phyloP scores from a whole-genome alignment of 1,139 yeast genomes.

The Dujonia santamariae region DNA sequence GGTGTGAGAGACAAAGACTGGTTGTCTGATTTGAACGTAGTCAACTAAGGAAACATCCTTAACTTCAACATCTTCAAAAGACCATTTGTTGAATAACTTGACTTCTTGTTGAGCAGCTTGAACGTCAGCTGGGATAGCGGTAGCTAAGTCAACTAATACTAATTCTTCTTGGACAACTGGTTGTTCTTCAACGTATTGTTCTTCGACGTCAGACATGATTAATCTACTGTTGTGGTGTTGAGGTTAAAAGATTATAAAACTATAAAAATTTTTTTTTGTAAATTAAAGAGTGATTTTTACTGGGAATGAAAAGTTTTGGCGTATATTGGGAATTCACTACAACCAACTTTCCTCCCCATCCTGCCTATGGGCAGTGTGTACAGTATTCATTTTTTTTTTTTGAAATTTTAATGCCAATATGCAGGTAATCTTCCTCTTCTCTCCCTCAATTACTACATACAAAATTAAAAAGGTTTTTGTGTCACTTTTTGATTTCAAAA shows the following conservation, averaged over 20 bases:
- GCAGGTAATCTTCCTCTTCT: too few relatives aligned
- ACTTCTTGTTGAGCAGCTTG: conserved; percentile 95
- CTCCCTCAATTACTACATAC: too few relatives aligned
- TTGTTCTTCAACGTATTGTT: conserved; percentile 36
- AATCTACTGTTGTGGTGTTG: neutral
- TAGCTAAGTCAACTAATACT: conserved; percentile 82
- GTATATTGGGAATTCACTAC: too few relatives aligned
- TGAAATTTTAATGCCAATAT: too few relatives aligned
- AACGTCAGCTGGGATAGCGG: conserved; percentile 94
- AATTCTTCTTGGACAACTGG: conserved; percentile 71
- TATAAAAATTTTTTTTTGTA: neutral
- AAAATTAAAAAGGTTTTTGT: too few relatives aligned
- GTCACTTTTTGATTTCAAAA: too few relatives aligned
- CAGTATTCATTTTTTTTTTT: too few relatives aligned
- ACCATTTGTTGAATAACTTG: conserved; percentile 99
- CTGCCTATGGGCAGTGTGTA: too few relatives aligned
- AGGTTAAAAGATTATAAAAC: neutral
- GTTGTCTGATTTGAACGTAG: conserved; percentile 96
- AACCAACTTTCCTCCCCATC: too few relatives aligned
- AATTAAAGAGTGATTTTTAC: neutral
- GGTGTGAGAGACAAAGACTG: conserved; percentile 98
- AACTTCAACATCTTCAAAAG: conserved; percentile 95
- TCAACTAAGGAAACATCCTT: conserved; percentile 98
- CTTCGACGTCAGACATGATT: conserved; percentile 53
- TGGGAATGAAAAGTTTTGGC: too few relatives aligned